These are phyloP conservation scores for Termitomyces sp. DNA, from an alignment of 768 basidiomycete genomes.

Conservation along the genomic window DNA sequence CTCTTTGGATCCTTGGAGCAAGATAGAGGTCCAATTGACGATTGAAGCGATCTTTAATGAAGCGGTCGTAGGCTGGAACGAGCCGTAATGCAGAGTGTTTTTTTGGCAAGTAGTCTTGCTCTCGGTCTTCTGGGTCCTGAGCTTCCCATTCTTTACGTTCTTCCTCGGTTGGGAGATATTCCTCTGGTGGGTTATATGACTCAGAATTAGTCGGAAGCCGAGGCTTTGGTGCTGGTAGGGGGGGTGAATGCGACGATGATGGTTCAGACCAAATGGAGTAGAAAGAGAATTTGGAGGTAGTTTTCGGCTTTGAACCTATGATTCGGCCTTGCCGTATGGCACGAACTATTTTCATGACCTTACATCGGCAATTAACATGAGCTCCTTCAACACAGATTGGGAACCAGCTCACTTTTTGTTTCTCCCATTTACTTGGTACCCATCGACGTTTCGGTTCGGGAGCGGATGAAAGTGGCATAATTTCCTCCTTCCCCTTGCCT, in stretches of 20 bases:
- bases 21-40: slow-evolving; percentile 96
- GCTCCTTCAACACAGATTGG: not conserved
- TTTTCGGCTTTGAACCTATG: slow-evolving; percentile 82
- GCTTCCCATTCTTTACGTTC: slow-evolving; percentile 84
- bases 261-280: slow-evolving; percentile 89
- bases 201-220: slow-evolving; percentile 90
- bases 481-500: slow-evolving; percentile 89
- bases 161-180: slow-evolving; percentile 84
- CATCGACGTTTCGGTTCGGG: slow-evolving; percentile 96
- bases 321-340: slow-evolving; percentile 97
- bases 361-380: slow-evolving; percentile 6
- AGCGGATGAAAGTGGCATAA: slow-evolving; percentile 88
- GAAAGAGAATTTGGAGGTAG: slow-evolving; percentile 63
- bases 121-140: slow-evolving; percentile 84
- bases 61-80: slow-evolving; percentile 87
- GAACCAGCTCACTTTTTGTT: slow-evolving; percentile 77
- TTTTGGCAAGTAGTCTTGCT: slow-evolving; percentile 83
- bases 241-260: slow-evolving; percentile 73
- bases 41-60: slow-evolving; percentile 91
- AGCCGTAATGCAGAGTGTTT: slow-evolving; percentile 83
- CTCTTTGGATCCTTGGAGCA: slow-evolving; percentile 86
- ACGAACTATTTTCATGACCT: slow-evolving; percentile 99
- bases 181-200: slow-evolving; percentile 97
- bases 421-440: slow-evolving; percentile 99
- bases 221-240: slow-evolving; percentile 90